Evolutionary conservation across 305 asterid genomes (phyloP).

Genomic region (Solanum hybrid): DNA sequence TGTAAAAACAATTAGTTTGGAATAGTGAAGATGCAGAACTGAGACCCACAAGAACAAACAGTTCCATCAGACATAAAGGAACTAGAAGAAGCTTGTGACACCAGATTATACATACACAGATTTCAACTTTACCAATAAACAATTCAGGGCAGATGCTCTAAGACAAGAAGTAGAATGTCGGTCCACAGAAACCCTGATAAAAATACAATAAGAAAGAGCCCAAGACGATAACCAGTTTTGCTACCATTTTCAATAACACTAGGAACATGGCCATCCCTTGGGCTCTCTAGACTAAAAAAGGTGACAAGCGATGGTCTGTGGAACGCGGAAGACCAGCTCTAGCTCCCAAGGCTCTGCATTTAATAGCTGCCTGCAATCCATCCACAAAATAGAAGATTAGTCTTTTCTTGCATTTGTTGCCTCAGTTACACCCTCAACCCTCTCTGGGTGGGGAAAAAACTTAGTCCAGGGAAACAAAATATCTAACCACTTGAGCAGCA

Average conservation of each 20-base stretch:
- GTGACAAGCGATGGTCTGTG: slow-evolving; percentile 55
- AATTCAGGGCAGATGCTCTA: slow-evolving; percentile 2
- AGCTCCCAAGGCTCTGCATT: slow-evolving; percentile 87
- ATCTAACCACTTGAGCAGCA: slow-evolving; percentile 96
- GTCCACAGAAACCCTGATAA: slow-evolving; percentile 31
- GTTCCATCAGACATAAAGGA: not conserved
- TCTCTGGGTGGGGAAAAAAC: not conserved
- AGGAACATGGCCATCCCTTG: slow-evolving; percentile 33
- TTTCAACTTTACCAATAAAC: not conserved
- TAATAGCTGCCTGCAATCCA: slow-evolving; percentile 67
- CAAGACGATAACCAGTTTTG: slow-evolving; percentile 32
- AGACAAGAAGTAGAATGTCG: slow-evolving; percentile 21
- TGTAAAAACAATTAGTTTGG: not conserved
- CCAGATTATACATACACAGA: not conserved
- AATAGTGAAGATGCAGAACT: not conserved
- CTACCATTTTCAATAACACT: slow-evolving; percentile 2
- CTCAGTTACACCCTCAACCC: not conserved
- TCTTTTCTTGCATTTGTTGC: not conserved
- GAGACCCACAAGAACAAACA: not conserved
- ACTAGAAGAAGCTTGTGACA: not conserved
- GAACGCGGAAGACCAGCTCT: slow-evolving; percentile 73
- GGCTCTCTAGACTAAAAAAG: slow-evolving; percentile 54
- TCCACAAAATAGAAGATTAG: not conserved
- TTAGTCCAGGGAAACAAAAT: not conserved
- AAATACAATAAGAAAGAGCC: slow-evolving; percentile 30